These are phyloP conservation scores for Aspergillus ruber DNA, from an alignment of 2,329 filamentous ascomycete genomes.

Conservation along the genomic window DNA sequence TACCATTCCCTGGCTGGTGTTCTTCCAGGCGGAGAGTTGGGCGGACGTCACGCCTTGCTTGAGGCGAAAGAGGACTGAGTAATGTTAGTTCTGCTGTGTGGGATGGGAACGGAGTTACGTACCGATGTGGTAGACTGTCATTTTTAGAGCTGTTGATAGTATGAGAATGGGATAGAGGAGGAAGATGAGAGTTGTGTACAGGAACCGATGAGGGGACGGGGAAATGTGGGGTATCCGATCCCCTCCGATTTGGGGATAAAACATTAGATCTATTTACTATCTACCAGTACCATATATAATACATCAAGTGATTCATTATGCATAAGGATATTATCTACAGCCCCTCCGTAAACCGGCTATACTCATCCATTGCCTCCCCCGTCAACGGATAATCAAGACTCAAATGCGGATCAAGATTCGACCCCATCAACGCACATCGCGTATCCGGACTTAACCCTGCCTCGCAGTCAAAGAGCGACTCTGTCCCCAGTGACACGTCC, in stretches of 20 bases:
- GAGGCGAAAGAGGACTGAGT: slow-evolving; percentile 37
- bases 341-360: background rate
- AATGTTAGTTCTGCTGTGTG: slow-evolving; percentile 1
- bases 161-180: background rate
- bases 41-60: slow-evolving; percentile 31
- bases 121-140: slow-evolving; percentile 40
- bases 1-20: slow-evolving; percentile 31
- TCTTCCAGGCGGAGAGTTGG: slow-evolving; percentile 27
- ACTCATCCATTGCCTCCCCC: background rate
- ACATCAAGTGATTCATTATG: too few relatives aligned
- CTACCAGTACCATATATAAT: too few relatives aligned
- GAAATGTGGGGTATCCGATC: background rate
- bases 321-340: background rate
- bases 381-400: background rate
- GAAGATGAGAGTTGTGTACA: background rate
- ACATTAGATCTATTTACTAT: too few relatives aligned
- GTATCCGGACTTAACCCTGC: slow-evolving; percentile 7
- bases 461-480: slow-evolving; percentile 14
- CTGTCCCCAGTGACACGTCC: slow-evolving; percentile 17
- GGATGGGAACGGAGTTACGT: slow-evolving; percentile 3
- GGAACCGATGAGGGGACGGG: background rate
- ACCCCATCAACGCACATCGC: slow-evolving; percentile 15
- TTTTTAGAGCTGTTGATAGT: slow-evolving; percentile 8
- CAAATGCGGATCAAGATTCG: slow-evolving; percentile 17
- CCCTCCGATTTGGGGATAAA: background rate